Evolutionary conservation across 2,329 filamentous ascomycete species (phyloP), one percentile per base, ranked within the genome.

Genomic region (Ophiobolus disseminans): DNA sequence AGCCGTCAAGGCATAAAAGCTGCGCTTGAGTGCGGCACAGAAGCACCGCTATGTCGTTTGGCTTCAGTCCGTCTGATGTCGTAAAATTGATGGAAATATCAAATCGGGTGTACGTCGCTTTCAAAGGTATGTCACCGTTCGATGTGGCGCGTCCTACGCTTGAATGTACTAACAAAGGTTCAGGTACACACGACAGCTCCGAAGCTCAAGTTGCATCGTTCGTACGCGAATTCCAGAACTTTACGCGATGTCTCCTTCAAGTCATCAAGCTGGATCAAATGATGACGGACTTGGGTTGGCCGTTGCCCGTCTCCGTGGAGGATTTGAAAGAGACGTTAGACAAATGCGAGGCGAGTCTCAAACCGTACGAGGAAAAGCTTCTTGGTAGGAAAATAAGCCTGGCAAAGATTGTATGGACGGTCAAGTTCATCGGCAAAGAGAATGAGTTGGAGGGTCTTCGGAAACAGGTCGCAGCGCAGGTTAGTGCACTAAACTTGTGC

Each of bases 161-260:
- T 13, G 22, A 14, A 10, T 5, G 22, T 25, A 30, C 51, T 67
- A 14, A 68, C 32, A 20, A 10, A 10, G 10, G 9, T 22, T 7
- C 26, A 69, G 68, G 69, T 67, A 65, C 68, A 14, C 69, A 70
- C 40, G 65, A 69, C 28, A 69, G 67, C 40, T 69, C 66, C 0
- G 64, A 68, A 45, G 58, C 60, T 11, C 68, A 70, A 40, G 68
- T 70, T n/a, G 51, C 58, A 26, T 62, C 48, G 13, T 60, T 70
- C 30, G 60, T 70, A 20, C 62, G 62, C 31, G 65, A 69, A 34
- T 69, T 68, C 28, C 55, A 57, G 2, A 50, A 54, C n/a, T 70
- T 70, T 41, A 63, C 68, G 32, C 50, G 55, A 30, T 69, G 65
- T 31, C 55, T 70, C 13, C 36, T 57, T n/a, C n/a, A n/a, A n/a